Conservation (phyloP, 2,329 filamentous ascomycete genomes). For the Penicillium sp. region DNA sequence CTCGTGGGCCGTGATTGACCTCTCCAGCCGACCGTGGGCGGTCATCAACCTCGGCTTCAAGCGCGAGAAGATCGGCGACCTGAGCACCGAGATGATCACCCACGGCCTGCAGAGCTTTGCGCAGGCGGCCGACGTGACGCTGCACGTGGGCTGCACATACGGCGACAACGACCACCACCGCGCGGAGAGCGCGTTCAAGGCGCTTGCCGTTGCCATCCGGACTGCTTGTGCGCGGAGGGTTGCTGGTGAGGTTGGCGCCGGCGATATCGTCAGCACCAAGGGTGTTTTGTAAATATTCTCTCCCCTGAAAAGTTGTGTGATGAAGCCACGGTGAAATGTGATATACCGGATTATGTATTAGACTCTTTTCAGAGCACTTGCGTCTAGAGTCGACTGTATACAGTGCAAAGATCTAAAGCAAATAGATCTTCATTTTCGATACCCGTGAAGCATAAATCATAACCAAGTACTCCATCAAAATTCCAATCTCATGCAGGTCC, state of each 20-base stretch:
- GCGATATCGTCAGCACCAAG: constrained; percentile 94
- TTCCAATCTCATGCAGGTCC: too few relatives aligned
- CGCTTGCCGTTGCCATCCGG: constrained; percentile 79
- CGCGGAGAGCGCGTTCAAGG: constrained; percentile 96
- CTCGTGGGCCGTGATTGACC: constrained; percentile 87
- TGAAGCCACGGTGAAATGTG: constrained; percentile 8
- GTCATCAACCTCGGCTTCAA: constrained; percentile 80
- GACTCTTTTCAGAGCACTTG: too few relatives aligned
- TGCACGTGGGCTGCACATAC: constrained; percentile 89
- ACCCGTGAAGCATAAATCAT: not conserved
- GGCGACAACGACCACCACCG: constrained; percentile 95
- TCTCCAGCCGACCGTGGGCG: constrained; percentile 84
- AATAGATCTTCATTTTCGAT: too few relatives aligned
- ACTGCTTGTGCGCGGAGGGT: constrained; percentile 71
- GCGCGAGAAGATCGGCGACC: constrained; percentile 88
- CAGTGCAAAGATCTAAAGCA: too few relatives aligned
- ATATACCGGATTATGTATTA: too few relatives aligned
- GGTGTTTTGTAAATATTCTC: constrained; percentile 63
- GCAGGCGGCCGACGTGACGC: constrained; percentile 81
- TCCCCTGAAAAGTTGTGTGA: constrained; percentile 4
- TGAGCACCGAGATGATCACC: constrained; percentile 95
- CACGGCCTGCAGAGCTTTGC: constrained; percentile 95
- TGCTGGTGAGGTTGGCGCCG: constrained; percentile 76
- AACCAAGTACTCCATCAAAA: not conserved
- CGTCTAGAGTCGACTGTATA: not conserved